Base-by-base conservation (phyloP, 2,329 filamentous ascomycete genomes). In the Stenocarpella maydis region DNA sequence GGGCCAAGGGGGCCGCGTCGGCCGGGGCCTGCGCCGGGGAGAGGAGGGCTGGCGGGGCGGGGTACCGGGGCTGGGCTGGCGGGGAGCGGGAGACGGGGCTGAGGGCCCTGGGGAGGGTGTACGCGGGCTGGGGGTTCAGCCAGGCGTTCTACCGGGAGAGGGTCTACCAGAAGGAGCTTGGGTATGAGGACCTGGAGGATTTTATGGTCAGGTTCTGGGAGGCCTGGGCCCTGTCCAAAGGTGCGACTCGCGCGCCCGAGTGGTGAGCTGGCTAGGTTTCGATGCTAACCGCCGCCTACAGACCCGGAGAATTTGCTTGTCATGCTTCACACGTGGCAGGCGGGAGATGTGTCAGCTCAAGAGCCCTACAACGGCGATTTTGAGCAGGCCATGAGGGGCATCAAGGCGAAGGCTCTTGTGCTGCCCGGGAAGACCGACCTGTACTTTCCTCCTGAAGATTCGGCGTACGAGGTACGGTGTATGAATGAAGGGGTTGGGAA, bases 401-500 rank as follows among this genome's bases (percentile, higher is more conserved):
- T 95, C 78, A 92, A 91, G 76, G 90, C 92, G 1, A 92, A 89
- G 74, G 89, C 87, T 0, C 79, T 95, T 50, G 90, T 95, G 4
- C 78, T 95, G 17, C 92, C 93, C 0, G 81, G 84, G 26, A 88
- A 92, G 76, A 94, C 91, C 0, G 93, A 95, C 76, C 82, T 95
- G 5, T 95, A 95, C 76, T 95, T 96, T 73, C 91, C 92, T 64
- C 91, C 92, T 0, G 92, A 95, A 74, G 93, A 95, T 73, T 94
- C 91, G 0, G 87, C 92, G 74, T 89, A 90, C 68, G 93, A 96
- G 75, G 90, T 95, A 77, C 58, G 86, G 15, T 43, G n/a, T 58
- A 77, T 78, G 77, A 54, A 69, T 14, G 70, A 73, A 0, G 75
- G 73, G 0, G 67, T 74, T 45, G 76, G 76, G 2, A 76, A 75